Percentiles rank a stretch among this genome's conserved stretches.
These are phyloP conservation scores for Dioscorea zingiberensis DNA, from an alignment of 106 monocot species.

Conservation along the genomic window DNA sequence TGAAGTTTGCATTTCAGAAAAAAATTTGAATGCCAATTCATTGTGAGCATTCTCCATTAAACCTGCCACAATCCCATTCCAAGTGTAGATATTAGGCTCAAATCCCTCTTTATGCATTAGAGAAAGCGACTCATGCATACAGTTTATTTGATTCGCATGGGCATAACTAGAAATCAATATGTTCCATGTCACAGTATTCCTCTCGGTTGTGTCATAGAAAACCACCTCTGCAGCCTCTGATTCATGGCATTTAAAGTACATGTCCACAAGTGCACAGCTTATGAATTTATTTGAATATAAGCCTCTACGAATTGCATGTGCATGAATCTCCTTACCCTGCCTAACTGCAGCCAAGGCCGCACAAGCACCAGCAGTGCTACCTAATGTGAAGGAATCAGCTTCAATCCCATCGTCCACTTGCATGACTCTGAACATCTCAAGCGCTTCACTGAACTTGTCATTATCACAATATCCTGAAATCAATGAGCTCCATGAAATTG, in stretches of 20 bases:
- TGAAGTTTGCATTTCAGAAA: conserved; percentile 14
- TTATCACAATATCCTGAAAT: conserved; percentile 43
- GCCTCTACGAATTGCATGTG: conserved; percentile 28
- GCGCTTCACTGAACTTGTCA: conserved; percentile 18
- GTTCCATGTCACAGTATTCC: conserved; percentile 39
- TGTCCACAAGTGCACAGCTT: conserved; percentile 32
- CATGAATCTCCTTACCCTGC: conserved; percentile 45
- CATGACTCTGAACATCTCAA: conserved; percentile 35
- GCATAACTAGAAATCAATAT: conserved; percentile 34
- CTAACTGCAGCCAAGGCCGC: conserved; percentile 18
- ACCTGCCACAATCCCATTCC: conserved; percentile 44
- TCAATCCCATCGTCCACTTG: conserved; percentile 23
- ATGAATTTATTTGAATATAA: conserved; percentile 30
- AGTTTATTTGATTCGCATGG: conserved; percentile 15
- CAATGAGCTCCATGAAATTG: conserved; percentile 46
- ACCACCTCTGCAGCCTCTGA: conserved; percentile 19
- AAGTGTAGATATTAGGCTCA: conserved; percentile 35
- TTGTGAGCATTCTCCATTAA: conserved; percentile 30
- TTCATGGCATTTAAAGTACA: conserved; percentile 38
- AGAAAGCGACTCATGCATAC: conserved; percentile 16
- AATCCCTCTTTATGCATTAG: conserved; percentile 30
- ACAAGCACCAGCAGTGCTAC: conserved; percentile 30
- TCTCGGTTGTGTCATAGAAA: conserved; percentile 14
- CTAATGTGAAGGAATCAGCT: conserved; percentile 37
- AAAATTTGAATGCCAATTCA: conserved; percentile 17